Evolutionary conservation across 306 rosid species (phyloP), one percentile per base, ranked within the genome.

Genomic region (Dryas octopetala): DNA sequence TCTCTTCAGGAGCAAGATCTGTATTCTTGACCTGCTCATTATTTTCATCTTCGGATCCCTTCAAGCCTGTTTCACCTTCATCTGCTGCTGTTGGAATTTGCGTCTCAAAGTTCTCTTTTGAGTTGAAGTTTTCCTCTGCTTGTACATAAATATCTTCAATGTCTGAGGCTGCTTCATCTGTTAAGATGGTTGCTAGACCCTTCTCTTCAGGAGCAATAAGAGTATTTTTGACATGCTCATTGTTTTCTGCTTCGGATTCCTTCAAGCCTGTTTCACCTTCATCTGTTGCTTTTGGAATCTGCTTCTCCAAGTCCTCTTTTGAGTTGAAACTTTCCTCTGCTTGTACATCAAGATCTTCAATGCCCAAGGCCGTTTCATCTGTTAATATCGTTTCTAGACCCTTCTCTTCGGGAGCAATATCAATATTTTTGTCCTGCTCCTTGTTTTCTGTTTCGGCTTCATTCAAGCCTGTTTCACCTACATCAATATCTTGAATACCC

Each of bases 361-460:
- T 64, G 12, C 38, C 59, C 62, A 19, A 45, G n/a, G 1, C 19
- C 8, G 17, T 62, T 74, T 62, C 71, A 5, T 62, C 70, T 4
- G 49, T 11, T 8, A 48, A 28, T 50, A 58, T 51, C 51, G 57
- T 62, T 62, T 11, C 65, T 45, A 44, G 65, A 71, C 60, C 54
- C 62, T 73, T 74, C 45, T 16, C 84, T 55, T 77, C 64, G 5
- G 62, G 48, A 62, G 64, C 75, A 71, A 8, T 23, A 14, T 70
- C 53, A 50, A 5, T 44, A 43, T 45, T 19, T 48, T 79, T 46
- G 28, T 67, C 16, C 16, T 58, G 68, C 63, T 70, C 66, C 38
- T 70, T 26, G 13, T 70, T 62, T 19, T 70, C 76, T 52, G 46
- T 50, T 40, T 70, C 16, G 40, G 19, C 62, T 76, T 81, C 83